These are phyloP conservation scores for Gynochthodes officinalis DNA, from an alignment of 257 asterid species.

Conservation along the genomic window DNA sequence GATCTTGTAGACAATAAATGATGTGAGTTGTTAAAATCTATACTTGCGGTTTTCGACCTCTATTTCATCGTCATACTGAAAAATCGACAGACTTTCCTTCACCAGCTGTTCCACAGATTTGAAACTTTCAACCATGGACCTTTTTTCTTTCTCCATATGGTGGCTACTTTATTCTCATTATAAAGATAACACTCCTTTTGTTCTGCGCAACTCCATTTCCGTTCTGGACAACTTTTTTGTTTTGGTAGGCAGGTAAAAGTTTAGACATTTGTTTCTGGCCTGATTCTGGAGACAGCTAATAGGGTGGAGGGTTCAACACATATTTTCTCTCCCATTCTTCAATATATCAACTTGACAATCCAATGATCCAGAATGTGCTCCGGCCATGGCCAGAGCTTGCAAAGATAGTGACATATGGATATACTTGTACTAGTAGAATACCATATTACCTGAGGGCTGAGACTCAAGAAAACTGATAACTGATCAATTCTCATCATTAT, in stretches of 20 bases:
- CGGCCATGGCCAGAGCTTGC: conserved; percentile 2
- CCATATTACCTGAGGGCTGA: too few species aligned
- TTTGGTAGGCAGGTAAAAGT: too few species aligned
- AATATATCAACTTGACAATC: not conserved
- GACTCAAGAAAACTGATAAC: too few species aligned
- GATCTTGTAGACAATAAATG: too few species aligned
- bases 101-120: not conserved
- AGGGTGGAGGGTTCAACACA: not conserved
- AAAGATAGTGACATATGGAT: not conserved
- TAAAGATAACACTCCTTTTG: not conserved
- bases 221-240: too few species aligned
- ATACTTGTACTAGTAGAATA: too few species aligned
- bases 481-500: too few species aligned
- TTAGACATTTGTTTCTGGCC: too few species aligned
- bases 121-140: not conserved
- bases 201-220: not conserved
- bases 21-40: too few species aligned
- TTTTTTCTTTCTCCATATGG: not conserved
- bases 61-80: too few species aligned
- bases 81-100: not conserved
- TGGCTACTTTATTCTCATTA: not conserved
- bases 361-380: not conserved
- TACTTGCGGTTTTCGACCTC: too few species aligned
- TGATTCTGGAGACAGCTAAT: not conserved
- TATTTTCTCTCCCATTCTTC: conserved; percentile 2